Conservation (phyloP, 2,329 filamentous ascomycete species). For the Coniochaeta prunicola region DNA sequence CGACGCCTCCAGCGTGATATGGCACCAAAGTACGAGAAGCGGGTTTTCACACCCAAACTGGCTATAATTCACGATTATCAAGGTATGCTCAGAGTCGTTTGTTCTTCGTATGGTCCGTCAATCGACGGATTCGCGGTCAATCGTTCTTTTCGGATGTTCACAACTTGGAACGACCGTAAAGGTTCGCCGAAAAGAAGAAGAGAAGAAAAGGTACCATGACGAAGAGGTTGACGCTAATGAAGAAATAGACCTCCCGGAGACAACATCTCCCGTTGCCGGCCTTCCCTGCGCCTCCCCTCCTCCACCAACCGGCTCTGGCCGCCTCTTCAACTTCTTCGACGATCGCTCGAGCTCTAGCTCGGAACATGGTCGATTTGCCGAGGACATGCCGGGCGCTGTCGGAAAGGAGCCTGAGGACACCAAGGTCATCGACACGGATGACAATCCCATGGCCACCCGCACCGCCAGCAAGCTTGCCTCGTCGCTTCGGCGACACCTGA, state of each 20-base stretch:
- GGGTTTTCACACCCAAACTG: background rate
- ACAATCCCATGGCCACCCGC: background rate
- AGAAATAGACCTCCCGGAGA: background rate
- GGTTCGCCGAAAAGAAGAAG: background rate
- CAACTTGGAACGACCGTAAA: background rate
- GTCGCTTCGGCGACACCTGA: background rate
- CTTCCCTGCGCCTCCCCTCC: background rate
- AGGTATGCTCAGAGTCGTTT: background rate
- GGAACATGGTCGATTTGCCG: background rate
- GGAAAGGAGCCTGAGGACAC: background rate
- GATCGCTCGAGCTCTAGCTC: background rate
- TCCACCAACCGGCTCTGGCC: background rate
- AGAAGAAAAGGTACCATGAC: background rate
- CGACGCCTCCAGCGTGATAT: background rate
- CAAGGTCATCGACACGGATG: background rate
- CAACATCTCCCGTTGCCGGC: background rate
- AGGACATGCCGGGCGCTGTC: background rate
- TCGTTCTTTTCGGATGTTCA: background rate
- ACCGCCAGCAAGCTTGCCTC: background rate
- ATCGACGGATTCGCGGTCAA: background rate
- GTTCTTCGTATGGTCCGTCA: background rate
- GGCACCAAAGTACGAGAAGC: background rate
- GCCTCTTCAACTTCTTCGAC: background rate
- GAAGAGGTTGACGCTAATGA: background rate
- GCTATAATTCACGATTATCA: background rate